Base-by-base conservation (phyloP, 345 rosid genomes). In the Noccaea caerulescens region DNA sequence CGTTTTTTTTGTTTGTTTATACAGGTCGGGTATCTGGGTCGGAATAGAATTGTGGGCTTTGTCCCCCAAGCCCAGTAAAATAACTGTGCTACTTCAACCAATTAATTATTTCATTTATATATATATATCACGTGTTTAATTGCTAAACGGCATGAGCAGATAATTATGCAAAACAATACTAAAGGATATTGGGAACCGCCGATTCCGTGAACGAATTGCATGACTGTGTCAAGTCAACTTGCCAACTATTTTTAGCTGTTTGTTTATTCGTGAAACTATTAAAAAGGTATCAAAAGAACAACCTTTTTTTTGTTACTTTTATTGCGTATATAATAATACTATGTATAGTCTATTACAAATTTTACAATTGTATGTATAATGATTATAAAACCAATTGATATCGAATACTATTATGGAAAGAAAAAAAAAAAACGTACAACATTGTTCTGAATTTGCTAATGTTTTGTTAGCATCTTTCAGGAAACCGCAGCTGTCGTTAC, bases 101-200 rank as follows among this genome's bases (percentile, higher is more conserved):
- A 12, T 3, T 43, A 7, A 43, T 3, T 12, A 5, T 43, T n/a
- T 42, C 2, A 12, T 12, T 11, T 5, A 3, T 42, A 42, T 42
- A 42, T 16, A 16, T 16, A 16, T 16, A 8, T 3, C 10, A 71
- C 75, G 71, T 79, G 60, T 70, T 73, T 71, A 64, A 64, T 45
- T 30, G 33, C 38, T 14, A 44, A 53, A 51, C 68, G 39, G 14
- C n/a, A 68, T 27, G 23, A 20, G 11, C 18, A 20, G 34, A 23
- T 16, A 20, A 20, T 20, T 11, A 20, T 59, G 52, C 20, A 61
- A 43, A 43, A 38, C 16, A 61, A 30, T 20, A 20, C 3, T 27
- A 43, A 27, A 44, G 3, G 44, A 61, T 27, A 8, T 42, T 42
- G 52, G 10, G 18, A 60, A 25, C 52, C 52, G 20, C 52, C 52